These are phyloP conservation scores for Boletus reticuloceps DNA, from an alignment of 768 basidiomycete genomes.

Conservation along the genomic window DNA sequence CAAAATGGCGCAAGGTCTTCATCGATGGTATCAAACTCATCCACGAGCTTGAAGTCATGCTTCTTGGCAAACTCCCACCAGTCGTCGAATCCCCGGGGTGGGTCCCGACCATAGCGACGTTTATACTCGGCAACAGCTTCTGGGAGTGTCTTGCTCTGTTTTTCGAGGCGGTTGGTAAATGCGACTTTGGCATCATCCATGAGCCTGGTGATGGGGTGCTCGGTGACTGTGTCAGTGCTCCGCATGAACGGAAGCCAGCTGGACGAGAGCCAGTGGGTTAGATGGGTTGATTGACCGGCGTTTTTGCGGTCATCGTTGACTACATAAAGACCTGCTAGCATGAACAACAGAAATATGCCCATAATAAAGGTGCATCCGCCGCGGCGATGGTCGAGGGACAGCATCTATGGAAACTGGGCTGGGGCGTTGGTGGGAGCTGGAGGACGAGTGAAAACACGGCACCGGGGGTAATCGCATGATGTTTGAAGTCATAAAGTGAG, in stretches of 20 bases:
- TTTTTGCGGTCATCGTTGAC: slow-evolving; percentile 28
- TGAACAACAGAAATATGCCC: slow-evolving; percentile 45
- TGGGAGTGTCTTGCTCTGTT: slow-evolving; percentile 77
- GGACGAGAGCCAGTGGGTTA: slow-evolving; percentile 15
- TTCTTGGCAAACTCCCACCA: slow-evolving; percentile 84
- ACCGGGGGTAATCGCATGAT: too few species aligned
- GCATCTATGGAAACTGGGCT: slow-evolving; percentile 13
- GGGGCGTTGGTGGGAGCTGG: too few species aligned
- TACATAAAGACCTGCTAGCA: slow-evolving; percentile 47
- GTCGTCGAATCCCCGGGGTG: slow-evolving; percentile 86
- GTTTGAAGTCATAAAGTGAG: too few species aligned
- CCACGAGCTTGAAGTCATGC: slow-evolving; percentile 74
- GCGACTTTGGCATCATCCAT: slow-evolving; percentile 80
- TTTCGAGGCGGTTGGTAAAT: slow-evolving; percentile 61
- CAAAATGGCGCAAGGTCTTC: slow-evolving; percentile 86
- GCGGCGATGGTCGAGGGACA: slow-evolving; percentile 16
- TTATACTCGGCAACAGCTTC: slow-evolving; percentile 83
- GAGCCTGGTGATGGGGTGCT: slow-evolving; percentile 82
- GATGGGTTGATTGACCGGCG: neutral
- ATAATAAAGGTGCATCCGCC: slow-evolving; percentile 40
- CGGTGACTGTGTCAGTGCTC: slow-evolving; percentile 2
- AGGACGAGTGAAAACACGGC: too few species aligned
- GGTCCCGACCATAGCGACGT: slow-evolving; percentile 69
- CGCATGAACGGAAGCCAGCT: neutral
- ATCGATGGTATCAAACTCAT: slow-evolving; percentile 82